Percentiles rank a stretch among this genome's conserved stretches.
These are phyloP conservation scores for Suhomyces xylopsoci DNA, from an alignment of 805 yeast genomes.

Conservation along the genomic window DNA sequence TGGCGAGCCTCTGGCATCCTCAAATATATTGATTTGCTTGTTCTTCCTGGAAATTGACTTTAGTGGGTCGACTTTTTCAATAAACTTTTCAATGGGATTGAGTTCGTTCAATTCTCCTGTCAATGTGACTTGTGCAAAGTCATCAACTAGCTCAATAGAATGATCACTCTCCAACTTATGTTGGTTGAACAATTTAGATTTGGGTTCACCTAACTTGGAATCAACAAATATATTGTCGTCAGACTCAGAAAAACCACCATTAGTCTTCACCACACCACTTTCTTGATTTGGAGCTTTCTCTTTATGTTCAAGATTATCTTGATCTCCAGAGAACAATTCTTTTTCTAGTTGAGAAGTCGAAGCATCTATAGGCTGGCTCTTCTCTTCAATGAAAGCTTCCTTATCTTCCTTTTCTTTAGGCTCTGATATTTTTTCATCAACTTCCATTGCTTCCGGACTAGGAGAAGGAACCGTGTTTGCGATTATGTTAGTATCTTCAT, in stretches of 20 bases:
- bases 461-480: not conserved
- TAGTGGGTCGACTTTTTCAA: constrained; percentile 44
- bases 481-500: not conserved
- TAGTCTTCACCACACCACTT: not conserved
- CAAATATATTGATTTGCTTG: constrained; percentile 38
- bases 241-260: not conserved
- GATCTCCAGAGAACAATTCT: not conserved
- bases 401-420: not conserved
- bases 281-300: not conserved
- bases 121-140: constrained; percentile 30
- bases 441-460: not conserved
- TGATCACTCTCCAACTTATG: constrained; percentile 3
- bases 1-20: constrained; percentile 39
- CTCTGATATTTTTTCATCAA: not conserved
- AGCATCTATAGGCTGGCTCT: not conserved
- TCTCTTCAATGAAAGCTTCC: constrained; percentile 1
- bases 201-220: not conserved
- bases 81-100: constrained; percentile 28
- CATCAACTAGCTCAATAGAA: constrained; percentile 21
- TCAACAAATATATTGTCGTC: constrained; percentile 6
- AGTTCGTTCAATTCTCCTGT: constrained; percentile 10
- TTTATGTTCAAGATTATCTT: not conserved
- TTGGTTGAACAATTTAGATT: constrained; percentile 9
- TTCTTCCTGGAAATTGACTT: constrained; percentile 29
- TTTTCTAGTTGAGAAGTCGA: not conserved